phyloP scores from a whole-genome alignment of 169 alveolate species.

The Cystoisospora suis region DNA sequence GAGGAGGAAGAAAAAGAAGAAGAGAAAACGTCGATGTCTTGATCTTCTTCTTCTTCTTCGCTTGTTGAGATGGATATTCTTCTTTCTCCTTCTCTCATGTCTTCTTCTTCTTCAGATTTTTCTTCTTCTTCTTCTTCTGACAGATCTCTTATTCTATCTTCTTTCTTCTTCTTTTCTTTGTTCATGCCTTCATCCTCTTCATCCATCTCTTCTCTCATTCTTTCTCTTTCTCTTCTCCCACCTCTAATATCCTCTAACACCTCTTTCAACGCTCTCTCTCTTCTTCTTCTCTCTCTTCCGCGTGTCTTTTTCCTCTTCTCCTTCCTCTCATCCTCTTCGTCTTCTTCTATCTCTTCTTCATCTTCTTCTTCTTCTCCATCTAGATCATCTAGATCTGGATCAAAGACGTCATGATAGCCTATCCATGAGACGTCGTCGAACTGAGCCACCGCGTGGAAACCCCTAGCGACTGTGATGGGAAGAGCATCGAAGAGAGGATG shows the following conservation, averaged over 20 bases:
- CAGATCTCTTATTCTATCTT: too few species aligned
- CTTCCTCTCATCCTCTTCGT: not conserved
- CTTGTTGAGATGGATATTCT: not conserved
- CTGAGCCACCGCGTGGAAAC: constrained; percentile 32
- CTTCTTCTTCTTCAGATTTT: not conserved
- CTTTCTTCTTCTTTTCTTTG: too few species aligned
- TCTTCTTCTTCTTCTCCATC: not conserved
- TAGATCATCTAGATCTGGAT: not conserved
- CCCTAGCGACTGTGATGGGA: not conserved
- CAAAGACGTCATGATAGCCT: constrained; percentile 16
- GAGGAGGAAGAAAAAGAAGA: not conserved
- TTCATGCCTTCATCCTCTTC: too few species aligned
- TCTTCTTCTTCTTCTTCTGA: not conserved
- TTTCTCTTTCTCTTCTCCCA: not conserved
- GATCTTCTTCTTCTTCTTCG: too few species aligned
- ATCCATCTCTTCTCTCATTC: not conserved
- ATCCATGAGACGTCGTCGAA: constrained; percentile 19
- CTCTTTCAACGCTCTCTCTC: not conserved
- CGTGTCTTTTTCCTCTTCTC: not conserved
- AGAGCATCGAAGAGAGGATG: constrained; percentile 23
- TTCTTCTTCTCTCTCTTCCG: not conserved
- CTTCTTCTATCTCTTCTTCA: not conserved
- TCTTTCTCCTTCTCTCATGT: not conserved
- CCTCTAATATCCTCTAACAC: not conserved
- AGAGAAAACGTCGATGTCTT: too few species aligned